These are phyloP conservation scores for Schizopora paradoxa DNA, from an alignment of 1,284 basidiomycete species.

Conservation along the genomic window DNA sequence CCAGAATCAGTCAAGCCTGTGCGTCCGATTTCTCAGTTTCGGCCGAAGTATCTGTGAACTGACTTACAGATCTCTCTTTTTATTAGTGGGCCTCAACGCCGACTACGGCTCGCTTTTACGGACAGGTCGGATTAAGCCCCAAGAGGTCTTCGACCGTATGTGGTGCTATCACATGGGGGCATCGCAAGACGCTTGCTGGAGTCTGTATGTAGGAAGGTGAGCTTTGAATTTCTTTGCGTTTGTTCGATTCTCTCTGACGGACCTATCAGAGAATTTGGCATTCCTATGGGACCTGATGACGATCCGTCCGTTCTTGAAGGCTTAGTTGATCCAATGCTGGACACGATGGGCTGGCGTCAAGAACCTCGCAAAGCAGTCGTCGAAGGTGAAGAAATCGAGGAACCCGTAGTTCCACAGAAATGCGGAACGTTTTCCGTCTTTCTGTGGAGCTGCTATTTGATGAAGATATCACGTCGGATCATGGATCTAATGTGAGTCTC, in stretches of 20 bases:
- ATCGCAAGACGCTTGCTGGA: constrained; percentile 51
- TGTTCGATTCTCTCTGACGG: not conserved
- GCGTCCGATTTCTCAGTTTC: too few relatives aligned
- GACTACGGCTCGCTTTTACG: constrained; percentile 40
- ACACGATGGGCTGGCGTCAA: constrained; percentile 9
- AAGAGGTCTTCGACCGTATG: constrained; percentile 27
- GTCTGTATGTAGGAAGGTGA: constrained; percentile 54
- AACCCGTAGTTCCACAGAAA: not conserved
- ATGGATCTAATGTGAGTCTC: constrained; percentile 54
- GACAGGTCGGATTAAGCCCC: constrained; percentile 45
- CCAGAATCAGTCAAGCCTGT: constrained; percentile 13
- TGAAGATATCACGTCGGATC: constrained; percentile 49
- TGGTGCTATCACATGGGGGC: constrained; percentile 16
- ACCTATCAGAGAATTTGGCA: not conserved
- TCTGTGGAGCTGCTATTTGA: constrained; percentile 45
- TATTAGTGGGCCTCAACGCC: constrained; percentile 48
- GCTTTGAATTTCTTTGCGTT: constrained; percentile 38
- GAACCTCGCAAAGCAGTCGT: not conserved
- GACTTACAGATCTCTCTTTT: not conserved
- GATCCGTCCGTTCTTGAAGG: constrained; percentile 12
- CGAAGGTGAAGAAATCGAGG: not conserved
- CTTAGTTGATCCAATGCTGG: constrained; percentile 3
- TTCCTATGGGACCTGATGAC: constrained; percentile 5
- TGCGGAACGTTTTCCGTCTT: constrained; percentile 42
- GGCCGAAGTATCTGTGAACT: too few relatives aligned